Base-by-base conservation (phyloP, 2,329 filamentous ascomycete species). In the Coniochaeta ligniaria region DNA sequence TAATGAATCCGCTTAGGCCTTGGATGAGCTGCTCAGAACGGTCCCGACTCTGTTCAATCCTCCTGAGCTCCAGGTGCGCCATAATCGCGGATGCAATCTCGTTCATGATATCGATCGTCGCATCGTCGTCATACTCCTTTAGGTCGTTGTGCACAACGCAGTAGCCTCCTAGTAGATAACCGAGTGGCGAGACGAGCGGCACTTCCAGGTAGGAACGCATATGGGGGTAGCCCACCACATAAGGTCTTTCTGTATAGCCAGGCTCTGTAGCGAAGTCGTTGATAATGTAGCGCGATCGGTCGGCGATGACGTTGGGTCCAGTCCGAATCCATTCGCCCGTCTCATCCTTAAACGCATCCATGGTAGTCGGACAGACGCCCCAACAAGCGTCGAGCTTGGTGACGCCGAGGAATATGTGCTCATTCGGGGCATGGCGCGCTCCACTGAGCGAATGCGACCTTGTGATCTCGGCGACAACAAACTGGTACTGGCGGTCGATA, bases 391-490 rank as follows among this genome's bases (percentile, higher is more conserved):
- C 62, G 45, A 73, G 60, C 58, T 66, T 67, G 57, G 60, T 63
- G 24, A 66, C 67, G 50, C 66, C 66, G 6, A 70, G 62, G 24
- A 60, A 66, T 20, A 68, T 38, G 59, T 57, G 54, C 52, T 70
- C 63, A 55, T 63, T 64, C 1, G 60, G 60, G 26, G 57, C 60
- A 22, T 57, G 57, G 24, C 60, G 58, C 28, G 63, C 57, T 11
- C 63, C 54, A 41, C 24, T 50, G 12, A 78, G 64, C 5, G 71
- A 73, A 20, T 76, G 65, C 1, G 72, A 70, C 20, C 69, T 68
- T 4, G 76, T 79, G 9, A 74, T 73, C 63, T 79, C 76, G 43
- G 74, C 72, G 33, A 78, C 64, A 20, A 79, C 68, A 60, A 75
- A 71, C 60, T 80, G 76, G 31, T 71, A 67, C 22, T 69, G 66